phyloP scores from a whole-genome alignment of 2,329 filamentous ascomycete genomes.

The Calonectria montana region DNA sequence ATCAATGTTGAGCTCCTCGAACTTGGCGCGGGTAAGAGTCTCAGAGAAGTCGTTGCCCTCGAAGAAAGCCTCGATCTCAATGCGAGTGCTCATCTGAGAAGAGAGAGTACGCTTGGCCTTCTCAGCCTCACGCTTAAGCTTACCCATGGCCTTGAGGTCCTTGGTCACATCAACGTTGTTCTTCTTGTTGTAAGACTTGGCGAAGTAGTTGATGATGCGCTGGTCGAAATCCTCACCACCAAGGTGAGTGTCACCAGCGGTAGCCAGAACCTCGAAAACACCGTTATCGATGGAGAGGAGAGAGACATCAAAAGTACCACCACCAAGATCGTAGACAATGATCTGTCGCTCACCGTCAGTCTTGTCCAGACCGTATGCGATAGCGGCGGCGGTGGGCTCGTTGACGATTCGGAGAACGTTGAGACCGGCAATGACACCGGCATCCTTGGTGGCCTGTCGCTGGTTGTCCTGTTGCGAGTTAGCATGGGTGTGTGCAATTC shows the following conservation, averaged over 20 bases:
- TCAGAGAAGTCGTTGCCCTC: constrained; percentile 98
- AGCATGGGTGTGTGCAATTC: constrained; percentile 20
- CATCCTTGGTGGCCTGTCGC: constrained; percentile 96
- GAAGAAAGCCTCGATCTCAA: constrained; percentile 98
- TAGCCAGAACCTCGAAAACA: constrained; percentile 94
- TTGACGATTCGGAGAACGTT: constrained; percentile 97
- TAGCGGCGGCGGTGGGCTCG: constrained; percentile 94
- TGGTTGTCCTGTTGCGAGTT: constrained; percentile 76
- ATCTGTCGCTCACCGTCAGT: constrained; percentile 85
- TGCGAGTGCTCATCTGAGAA: constrained; percentile 91
- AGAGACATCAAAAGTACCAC: constrained; percentile 95
- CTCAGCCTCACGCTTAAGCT: constrained; percentile 99
- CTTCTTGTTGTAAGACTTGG: constrained; percentile 99
- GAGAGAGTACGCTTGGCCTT: constrained; percentile 99
- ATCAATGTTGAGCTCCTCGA: constrained; percentile 98
- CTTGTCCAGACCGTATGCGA: constrained; percentile 95
- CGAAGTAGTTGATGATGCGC: constrained; percentile 94
- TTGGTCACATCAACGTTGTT: constrained; percentile 91
- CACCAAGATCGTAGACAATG: constrained; percentile 93
- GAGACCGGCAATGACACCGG: constrained; percentile 89
- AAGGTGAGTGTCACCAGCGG: constrained; percentile 95
- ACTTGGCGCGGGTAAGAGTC: constrained; percentile 98
- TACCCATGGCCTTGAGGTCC: constrained; percentile 98
- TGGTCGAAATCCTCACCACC: constrained; percentile 99
- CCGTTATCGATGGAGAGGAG: constrained; percentile 92